Evolutionary conservation across 257 asterid species (phyloP).

Genomic region (Przewalskia tangutica): DNA sequence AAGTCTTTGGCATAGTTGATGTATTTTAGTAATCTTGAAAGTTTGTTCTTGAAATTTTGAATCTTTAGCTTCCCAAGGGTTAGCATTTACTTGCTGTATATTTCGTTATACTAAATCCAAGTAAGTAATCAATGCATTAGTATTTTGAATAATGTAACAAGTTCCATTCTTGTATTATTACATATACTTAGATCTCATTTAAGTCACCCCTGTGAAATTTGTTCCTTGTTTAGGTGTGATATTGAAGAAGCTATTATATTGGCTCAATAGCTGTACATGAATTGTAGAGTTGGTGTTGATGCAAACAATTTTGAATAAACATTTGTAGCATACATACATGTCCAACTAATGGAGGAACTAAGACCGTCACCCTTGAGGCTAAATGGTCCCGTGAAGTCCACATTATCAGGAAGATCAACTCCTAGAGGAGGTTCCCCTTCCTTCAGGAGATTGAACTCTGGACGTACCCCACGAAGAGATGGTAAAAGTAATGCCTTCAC

Average conservation of each 20-base stretch:
- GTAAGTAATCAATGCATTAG: not conserved
- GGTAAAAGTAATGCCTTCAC: slow-evolving; percentile 25
- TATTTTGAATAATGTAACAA: not conserved
- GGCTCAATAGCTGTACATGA: not conserved
- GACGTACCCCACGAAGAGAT: slow-evolving; percentile 60
- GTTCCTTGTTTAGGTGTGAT: not conserved
- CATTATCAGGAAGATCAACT: slow-evolving; percentile 64
- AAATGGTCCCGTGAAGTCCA: slow-evolving; percentile 38
- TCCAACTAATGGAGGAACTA: slow-evolving; percentile 63
- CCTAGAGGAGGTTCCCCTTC: slow-evolving; percentile 92
- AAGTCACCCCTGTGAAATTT: not conserved
- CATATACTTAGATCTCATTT: not conserved
- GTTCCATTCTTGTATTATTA: not conserved
- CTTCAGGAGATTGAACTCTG: slow-evolving; percentile 51
- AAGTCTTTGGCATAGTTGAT: not conserved
- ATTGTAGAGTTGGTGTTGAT: not conserved
- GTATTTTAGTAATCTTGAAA: not conserved
- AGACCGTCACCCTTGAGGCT: slow-evolving; percentile 66
- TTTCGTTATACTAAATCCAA: not conserved
- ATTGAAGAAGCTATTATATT: not conserved
- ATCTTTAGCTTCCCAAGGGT: not conserved
- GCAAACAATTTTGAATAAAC: not conserved
- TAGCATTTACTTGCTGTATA: not conserved
- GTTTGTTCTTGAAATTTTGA: no score
- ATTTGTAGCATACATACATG: slow-evolving; percentile 1